Conservation (phyloP, 1,139 yeast species). For the Cylindricascospora bacillispora region DNA sequence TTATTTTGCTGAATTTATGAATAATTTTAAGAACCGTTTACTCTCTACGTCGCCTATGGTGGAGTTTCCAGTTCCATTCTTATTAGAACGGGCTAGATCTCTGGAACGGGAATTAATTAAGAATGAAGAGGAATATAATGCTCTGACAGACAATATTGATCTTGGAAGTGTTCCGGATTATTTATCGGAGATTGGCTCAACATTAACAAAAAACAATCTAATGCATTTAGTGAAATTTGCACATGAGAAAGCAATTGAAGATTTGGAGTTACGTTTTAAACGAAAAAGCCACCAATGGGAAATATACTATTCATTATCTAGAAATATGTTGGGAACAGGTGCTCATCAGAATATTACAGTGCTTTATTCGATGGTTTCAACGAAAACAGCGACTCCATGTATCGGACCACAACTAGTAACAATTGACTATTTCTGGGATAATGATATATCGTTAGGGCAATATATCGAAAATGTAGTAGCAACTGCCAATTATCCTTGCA, state of each 20-base stretch:
- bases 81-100: constrained; percentile 42
- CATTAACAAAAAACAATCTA: constrained; percentile 21
- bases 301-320: constrained; percentile 35
- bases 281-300: constrained; percentile 50
- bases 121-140: constrained; percentile 18
- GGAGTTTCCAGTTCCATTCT: constrained; percentile 51
- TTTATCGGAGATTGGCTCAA: constrained; percentile 16
- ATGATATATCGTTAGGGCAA: constrained; percentile 81
- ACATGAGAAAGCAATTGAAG: constrained; percentile 28
- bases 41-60: constrained; percentile 71
- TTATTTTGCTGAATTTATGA: constrained; percentile 38
- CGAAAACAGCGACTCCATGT: constrained; percentile 83
- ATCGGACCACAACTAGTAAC: constrained; percentile 75
- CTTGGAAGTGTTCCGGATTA: constrained; percentile 4
- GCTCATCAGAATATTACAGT: constrained; percentile 69
- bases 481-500: constrained; percentile 56
- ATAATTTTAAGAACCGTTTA: constrained; percentile 36
- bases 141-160: constrained; percentile 8
- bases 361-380: constrained; percentile 70
- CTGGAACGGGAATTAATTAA: constrained; percentile 35
- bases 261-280: constrained; percentile 27
- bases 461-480: constrained; percentile 70
- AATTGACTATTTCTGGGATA: constrained; percentile 82
- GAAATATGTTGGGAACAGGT: constrained; percentile 48
- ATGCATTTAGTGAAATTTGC: constrained; percentile 23